phyloP scores from a whole-genome alignment of 1,139 yeast species.

The Meyerozyma athensensis region DNA sequence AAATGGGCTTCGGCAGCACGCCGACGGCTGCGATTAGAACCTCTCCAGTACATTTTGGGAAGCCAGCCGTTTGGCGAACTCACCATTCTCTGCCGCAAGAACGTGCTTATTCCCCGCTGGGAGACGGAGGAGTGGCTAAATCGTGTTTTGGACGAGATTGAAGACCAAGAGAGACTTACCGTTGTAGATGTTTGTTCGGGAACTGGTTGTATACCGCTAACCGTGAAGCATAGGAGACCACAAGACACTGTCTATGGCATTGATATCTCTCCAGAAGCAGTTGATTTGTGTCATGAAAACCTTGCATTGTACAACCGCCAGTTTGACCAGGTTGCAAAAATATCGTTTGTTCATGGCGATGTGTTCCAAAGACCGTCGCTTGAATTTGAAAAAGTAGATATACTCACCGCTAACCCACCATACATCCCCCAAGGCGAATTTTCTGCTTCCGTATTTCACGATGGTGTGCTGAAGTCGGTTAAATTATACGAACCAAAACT shows the following conservation, averaged over 20 bases:
- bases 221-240: conserved; percentile 15
- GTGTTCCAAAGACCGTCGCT: conserved; percentile 17
- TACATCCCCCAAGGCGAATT: conserved; percentile 58
- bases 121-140: conserved; percentile 92
- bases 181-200: conserved; percentile 85
- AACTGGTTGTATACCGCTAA: conserved; percentile 77
- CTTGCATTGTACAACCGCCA: conserved; percentile 8
- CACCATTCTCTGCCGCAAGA: conserved; percentile 52
- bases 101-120: conserved; percentile 87
- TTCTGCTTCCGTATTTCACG: conserved; percentile 20
- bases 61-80: conserved; percentile 81
- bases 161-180: conserved; percentile 11
- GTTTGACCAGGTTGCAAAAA: conserved; percentile 2
- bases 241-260: conserved; percentile 37
- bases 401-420: conserved; percentile 85
- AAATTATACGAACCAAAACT: conserved; percentile 64
- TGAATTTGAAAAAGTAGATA: conserved; percentile 26
- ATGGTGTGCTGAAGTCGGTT: conserved; percentile 57
- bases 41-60: conserved; percentile 80
- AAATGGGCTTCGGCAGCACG: conserved; percentile 32
- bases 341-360: conserved; percentile 19
- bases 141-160: conserved; percentile 22
- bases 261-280: conserved; percentile 58
- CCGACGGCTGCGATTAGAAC: conserved; percentile 46
- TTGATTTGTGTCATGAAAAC: conserved; percentile 48